Conservation (phyloP, 2,329 filamentous ascomycete genomes). For the Oidium heveae region DNA sequence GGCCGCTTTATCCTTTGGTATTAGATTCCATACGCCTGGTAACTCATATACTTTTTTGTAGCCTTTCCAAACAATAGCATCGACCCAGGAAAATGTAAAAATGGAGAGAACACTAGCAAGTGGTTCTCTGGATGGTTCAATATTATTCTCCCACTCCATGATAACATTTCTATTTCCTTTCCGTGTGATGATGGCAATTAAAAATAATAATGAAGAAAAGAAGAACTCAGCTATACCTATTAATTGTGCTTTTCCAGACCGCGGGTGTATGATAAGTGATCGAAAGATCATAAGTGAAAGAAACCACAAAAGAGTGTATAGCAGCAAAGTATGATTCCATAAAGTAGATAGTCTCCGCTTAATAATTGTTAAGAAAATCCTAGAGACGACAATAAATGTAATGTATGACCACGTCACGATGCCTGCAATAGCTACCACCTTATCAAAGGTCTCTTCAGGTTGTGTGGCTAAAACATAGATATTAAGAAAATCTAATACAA, state of each 20-base stretch:
- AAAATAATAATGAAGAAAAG: constrained; percentile 46
- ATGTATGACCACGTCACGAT: constrained; percentile 63
- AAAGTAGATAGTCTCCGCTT: constrained; percentile 44
- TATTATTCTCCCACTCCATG: constrained; percentile 67
- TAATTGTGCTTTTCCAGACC: constrained; percentile 32
- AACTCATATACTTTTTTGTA: constrained; percentile 69
- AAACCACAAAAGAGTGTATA: constrained; percentile 68
- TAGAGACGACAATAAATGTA: constrained; percentile 42
- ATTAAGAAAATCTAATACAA: constrained; percentile 46
- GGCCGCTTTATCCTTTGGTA: constrained; percentile 69
- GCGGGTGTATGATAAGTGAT: constrained; percentile 57
- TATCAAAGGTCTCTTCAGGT: constrained; percentile 31
- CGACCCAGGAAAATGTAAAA: constrained; percentile 74
- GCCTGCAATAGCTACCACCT: constrained; percentile 35
- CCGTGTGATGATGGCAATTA: constrained; percentile 55
- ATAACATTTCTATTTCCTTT: constrained; percentile 80
- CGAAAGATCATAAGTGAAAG: constrained; percentile 56
- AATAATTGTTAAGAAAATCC: constrained; percentile 40
- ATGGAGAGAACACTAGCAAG: constrained; percentile 72
- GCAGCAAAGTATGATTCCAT: constrained; percentile 77
- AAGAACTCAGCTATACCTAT: constrained; percentile 51
- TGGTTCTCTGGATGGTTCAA: constrained; percentile 70
- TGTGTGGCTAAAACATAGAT: constrained; percentile 34
- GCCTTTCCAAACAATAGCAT: constrained; percentile 67
- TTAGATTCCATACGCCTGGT: constrained; percentile 72